Evolutionary conservation across 2,329 filamentous ascomycete genomes (phyloP), one percentile per base, ranked within the genome.

Genomic region (Fonsecaea multimorphosa): DNA sequence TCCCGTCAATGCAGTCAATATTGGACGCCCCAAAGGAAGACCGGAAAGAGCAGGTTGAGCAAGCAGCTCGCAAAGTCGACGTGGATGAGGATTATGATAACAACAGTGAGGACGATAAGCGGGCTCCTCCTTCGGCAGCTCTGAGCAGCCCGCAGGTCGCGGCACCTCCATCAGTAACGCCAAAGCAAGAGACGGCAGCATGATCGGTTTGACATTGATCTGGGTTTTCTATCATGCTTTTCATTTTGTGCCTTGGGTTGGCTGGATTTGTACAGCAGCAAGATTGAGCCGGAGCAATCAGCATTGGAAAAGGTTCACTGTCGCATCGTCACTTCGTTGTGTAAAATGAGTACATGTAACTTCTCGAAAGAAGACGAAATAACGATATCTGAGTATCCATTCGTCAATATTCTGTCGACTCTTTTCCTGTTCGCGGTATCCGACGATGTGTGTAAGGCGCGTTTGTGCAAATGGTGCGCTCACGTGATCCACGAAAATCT

Each of bases 81-180:
- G 91, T 98, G 22, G 93, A 99, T 72, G 95, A 99, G 77, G 91
- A 98, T 76, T 98, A 99, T 74, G 94, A 98, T 76, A 94, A 98
- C 74, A 94, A 93, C 64, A 92, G 87, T 3, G 93, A 96, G 71
- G 94, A 97, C 66, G 90, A 95, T 46, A 87, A 87, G 77, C 77
- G 82, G 68, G 72, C 52, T 11, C 53, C 64, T 22, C 52, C 58
- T 19, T 53, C 64, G 4, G 67, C 56, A 40, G 49, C 66, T 6
- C 59, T 57, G 32, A 69, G 56, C 58, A 68, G 67, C 53, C 69
- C 69, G 19, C 64, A 67, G 55, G 67, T 62, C 6, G 52, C 31
- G 2, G 59, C 24, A 40, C 67, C 66, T 29, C 60, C 67, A 19
- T 55, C 65, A 24, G 51, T 65, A 19, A 67, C 65, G 11, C 62